Conservation (phyloP, 1,284 basidiomycete genomes). For the Somion occarium region DNA sequence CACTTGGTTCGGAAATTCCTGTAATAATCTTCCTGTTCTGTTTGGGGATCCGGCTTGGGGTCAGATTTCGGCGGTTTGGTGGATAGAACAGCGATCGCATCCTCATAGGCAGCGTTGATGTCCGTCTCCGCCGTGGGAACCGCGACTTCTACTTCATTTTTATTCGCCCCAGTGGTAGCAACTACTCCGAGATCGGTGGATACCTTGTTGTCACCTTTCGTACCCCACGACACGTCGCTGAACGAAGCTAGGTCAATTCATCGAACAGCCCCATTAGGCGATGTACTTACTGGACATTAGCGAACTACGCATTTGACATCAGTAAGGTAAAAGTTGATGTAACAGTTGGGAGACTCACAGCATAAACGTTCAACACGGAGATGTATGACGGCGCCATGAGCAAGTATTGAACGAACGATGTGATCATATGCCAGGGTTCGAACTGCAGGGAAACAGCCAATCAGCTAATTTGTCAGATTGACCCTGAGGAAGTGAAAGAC, state of each 20-base stretch:
- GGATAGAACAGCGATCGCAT: conserved; percentile 74
- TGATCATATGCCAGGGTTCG: conserved; percentile 92
- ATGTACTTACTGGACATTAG: conserved; percentile 70
- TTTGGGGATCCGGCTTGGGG: conserved; percentile 56
- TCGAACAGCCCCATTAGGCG: not conserved
- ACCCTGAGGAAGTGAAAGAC: conserved; percentile 6
- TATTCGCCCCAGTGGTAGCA: conserved; percentile 43
- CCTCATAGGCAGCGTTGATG: conserved; percentile 82
- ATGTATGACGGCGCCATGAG: conserved; percentile 93
- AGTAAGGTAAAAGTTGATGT: conserved; percentile 1
- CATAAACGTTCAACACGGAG: conserved; percentile 85
- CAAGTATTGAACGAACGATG: conserved; percentile 91
- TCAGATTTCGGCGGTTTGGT: conserved; percentile 73
- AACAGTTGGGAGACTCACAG: conserved; percentile 42
- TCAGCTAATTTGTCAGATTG: not conserved
- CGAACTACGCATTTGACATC: conserved; percentile 46
- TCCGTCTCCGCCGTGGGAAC: conserved; percentile 83
- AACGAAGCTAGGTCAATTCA: conserved; percentile 8
- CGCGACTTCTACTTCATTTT: conserved; percentile 76
- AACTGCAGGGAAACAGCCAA: conserved; percentile 40
- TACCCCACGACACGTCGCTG: conserved; percentile 83
- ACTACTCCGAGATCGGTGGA: conserved; percentile 83
- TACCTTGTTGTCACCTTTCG: conserved; percentile 86
- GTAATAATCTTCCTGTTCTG: conserved; percentile 87
- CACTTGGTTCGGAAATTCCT: conserved; percentile 83